phyloP scores from a whole-genome alignment of 371 early-diverging fungal species.

The Mortierella sp. region DNA sequence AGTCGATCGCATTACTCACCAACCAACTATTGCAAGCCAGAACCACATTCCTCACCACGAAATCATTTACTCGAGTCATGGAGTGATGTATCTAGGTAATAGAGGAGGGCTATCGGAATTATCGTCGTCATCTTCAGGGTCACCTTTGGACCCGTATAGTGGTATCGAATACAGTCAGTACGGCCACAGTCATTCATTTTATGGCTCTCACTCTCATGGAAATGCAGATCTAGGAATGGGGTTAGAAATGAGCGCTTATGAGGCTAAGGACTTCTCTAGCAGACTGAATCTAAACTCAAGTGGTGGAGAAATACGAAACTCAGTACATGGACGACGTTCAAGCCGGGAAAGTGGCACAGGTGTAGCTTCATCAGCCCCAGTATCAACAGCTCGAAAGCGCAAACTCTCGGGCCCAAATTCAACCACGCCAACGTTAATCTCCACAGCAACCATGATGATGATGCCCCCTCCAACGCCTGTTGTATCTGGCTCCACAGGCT shows the following conservation, averaged over 20 bases:
- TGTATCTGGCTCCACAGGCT: background rate
- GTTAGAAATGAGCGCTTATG: background rate
- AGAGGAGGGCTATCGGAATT: constrained; percentile 11
- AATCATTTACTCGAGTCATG: constrained; percentile 13
- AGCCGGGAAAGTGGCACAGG: constrained; percentile 1
- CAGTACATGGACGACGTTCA: background rate
- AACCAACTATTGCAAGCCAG: constrained; percentile 24
- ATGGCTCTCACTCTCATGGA: background rate
- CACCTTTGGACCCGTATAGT: constrained; percentile 14
- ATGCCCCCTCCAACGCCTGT: background rate
- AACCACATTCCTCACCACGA: constrained; percentile 13
- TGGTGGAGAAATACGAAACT: background rate
- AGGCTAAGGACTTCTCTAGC: constrained; percentile 4
- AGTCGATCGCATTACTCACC: constrained; percentile 3
- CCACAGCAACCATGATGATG: background rate
- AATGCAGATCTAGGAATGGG: constrained; percentile 7
- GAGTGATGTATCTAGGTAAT: constrained; percentile 20
- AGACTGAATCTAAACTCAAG: constrained; percentile 4
- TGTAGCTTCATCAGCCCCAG: background rate
- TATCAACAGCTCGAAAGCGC: constrained; percentile 1
- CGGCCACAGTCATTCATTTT: constrained; percentile 1
- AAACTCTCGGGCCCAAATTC: constrained; percentile 10
- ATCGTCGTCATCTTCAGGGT: constrained; percentile 12
- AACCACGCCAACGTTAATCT: background rate
- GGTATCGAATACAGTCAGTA: constrained; percentile 14